These are phyloP conservation scores for Garcia nutans DNA, from an alignment of 345 rosid species.

Conservation along the genomic window DNA sequence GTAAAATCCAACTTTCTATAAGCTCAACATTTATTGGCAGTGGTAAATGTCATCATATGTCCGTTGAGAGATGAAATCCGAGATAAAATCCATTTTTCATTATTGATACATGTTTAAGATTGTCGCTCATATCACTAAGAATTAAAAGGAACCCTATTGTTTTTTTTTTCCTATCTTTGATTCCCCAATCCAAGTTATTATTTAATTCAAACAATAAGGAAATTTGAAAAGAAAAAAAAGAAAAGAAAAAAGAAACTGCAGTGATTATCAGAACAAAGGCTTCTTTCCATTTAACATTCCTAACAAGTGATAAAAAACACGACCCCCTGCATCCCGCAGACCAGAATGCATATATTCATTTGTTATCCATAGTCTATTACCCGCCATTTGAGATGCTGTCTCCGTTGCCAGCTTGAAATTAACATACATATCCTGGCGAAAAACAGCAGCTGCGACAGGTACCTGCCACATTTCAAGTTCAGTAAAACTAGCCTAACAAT, in stretches of 20 bases:
- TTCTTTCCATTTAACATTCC: conserved; percentile 82
- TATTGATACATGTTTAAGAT: too few relatives aligned
- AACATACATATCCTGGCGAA: conserved; percentile 84
- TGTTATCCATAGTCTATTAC: conserved; percentile 77
- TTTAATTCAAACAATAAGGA: too few relatives aligned
- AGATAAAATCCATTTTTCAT: too few relatives aligned
- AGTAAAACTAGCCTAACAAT: not conserved
- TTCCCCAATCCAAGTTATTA: too few relatives aligned
- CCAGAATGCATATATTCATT: conserved; percentile 96
- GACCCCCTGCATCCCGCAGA: conserved; percentile 70
- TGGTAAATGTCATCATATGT: too few relatives aligned
- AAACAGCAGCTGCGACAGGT: conserved; percentile 86
- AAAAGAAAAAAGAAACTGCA: not conserved
- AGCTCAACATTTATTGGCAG: too few relatives aligned
- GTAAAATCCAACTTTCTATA: too few relatives aligned
- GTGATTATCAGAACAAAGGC: conserved; percentile 53
- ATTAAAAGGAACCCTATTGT: too few relatives aligned
- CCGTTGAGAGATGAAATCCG: too few relatives aligned
- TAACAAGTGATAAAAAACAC: conserved; percentile 71
- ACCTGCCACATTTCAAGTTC: conserved; percentile 43
- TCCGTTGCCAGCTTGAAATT: conserved; percentile 77
- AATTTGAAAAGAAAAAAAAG: too few relatives aligned
- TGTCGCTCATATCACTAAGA: too few relatives aligned
- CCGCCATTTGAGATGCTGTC: conserved; percentile 68
- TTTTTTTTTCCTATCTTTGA: too few relatives aligned